These are phyloP conservation scores for Teratosphaeria gauchensis DNA, from an alignment of 2,329 filamentous ascomycete genomes.

Conservation along the genomic window DNA sequence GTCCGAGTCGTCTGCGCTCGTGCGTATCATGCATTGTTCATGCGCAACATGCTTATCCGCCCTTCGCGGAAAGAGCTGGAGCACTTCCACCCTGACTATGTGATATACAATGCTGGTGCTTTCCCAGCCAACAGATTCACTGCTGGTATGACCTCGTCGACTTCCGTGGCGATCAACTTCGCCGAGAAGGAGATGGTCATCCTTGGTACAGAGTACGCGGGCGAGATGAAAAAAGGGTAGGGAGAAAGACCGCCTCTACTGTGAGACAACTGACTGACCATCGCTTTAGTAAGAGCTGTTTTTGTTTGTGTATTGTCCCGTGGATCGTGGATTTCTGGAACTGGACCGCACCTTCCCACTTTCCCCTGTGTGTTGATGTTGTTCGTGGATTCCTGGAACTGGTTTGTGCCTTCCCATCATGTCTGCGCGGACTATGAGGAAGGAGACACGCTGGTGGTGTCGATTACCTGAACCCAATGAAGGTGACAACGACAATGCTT, in stretches of 20 bases:
- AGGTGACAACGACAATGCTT: too few species aligned
- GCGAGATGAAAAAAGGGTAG: constrained; percentile 27
- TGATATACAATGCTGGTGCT: constrained; percentile 97
- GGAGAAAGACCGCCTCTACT: too few species aligned
- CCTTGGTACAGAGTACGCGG: constrained; percentile 95
- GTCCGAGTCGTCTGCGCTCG: constrained; percentile 97
- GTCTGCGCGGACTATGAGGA: too few species aligned
- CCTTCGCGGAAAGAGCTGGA: constrained; percentile 84
- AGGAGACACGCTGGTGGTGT: too few species aligned
- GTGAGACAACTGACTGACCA: too few species aligned
- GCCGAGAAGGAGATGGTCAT: constrained; percentile 99
- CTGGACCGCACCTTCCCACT: background rate
- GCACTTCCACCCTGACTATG: constrained; percentile 98
- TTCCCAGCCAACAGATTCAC: constrained; percentile 99
- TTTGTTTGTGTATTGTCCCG: too few species aligned
- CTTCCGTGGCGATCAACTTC: constrained; percentile 98
- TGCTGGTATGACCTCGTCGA: constrained; percentile 96
- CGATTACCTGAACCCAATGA: too few species aligned
- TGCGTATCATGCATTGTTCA: constrained; percentile 99
- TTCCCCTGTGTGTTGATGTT: background rate
- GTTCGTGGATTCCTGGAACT: background rate
- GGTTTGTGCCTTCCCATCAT: background rate
- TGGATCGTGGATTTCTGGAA: too few species aligned
- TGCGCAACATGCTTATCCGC: constrained; percentile 99
- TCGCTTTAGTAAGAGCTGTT: too few species aligned